Evolutionary conservation across 83 land plant genomes (phyloP).

Genomic region (Picea mariana): DNA sequence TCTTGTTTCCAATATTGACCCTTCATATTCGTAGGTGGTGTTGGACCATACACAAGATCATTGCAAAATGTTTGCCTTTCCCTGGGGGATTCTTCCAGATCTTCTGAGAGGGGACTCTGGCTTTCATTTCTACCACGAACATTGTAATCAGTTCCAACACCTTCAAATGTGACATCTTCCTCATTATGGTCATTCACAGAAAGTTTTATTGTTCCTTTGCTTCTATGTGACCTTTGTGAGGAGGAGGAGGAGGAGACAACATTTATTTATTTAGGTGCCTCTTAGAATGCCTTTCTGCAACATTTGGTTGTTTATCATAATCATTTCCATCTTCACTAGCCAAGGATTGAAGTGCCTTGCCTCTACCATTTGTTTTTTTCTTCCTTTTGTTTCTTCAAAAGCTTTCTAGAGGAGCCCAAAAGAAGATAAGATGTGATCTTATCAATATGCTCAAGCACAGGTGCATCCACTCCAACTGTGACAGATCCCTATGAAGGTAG

Average conservation of each 20-base stretch:
- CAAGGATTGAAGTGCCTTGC: constrained; percentile 24
- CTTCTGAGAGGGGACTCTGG: constrained; percentile 89
- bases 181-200: constrained; percentile 40
- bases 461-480: constrained; percentile 91
- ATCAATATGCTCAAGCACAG: constrained; percentile 94
- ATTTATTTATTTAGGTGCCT: constrained; percentile 47
- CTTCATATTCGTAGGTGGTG: constrained; percentile 65
- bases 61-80: constrained; percentile 68
- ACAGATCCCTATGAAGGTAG: constrained; percentile 98
- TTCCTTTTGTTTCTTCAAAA: constrained; percentile 98
- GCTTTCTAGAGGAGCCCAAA: constrained; percentile 96
- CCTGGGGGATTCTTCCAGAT: constrained; percentile 98
- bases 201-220: constrained; percentile 36
- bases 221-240: constrained; percentile 35
- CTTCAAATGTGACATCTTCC: constrained; percentile 96
- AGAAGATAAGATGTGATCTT: constrained; percentile 98
- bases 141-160: constrained; percentile 82
- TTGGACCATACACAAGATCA: constrained; percentile 91
- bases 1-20: constrained; percentile 75
- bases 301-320: constrained; percentile 43
- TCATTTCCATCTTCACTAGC: constrained; percentile 49
- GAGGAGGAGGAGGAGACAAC: constrained; percentile 79
- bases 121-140: constrained; percentile 57
- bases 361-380: constrained; percentile 53
- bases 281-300: constrained; percentile 32